phyloP scores from a whole-genome alignment of 192 early-diverging fungal species.

The Powellomyces hirtus region DNA sequence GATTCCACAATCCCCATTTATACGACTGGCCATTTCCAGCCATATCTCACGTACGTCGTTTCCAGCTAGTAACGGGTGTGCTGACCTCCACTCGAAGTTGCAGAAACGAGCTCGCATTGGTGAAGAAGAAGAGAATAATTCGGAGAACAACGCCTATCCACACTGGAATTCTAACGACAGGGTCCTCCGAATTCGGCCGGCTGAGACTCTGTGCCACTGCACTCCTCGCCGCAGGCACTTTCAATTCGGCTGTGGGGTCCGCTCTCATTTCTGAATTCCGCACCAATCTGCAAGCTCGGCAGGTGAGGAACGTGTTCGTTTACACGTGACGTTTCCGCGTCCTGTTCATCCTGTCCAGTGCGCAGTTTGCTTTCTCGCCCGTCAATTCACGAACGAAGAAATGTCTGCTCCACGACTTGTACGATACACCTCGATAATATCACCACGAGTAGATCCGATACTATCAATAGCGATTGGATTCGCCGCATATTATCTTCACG shows the following conservation, averaged over 20 bases:
- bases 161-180: conserved; percentile 15
- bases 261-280: too few species aligned
- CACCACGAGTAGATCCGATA: conserved; percentile 34
- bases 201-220: background rate
- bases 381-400: too few species aligned
- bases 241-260: too few species aligned
- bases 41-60: conserved; percentile 58
- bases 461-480: conserved; percentile 40
- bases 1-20: background rate
- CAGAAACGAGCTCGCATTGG: conserved; percentile 14
- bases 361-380: too few species aligned
- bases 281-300: too few species aligned
- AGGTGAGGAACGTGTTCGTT: too few species aligned
- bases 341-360: too few species aligned
- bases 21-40: background rate
- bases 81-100: conserved; percentile 59
- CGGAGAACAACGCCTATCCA: conserved; percentile 27
- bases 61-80: conserved; percentile 87
- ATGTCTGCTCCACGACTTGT: conserved; percentile 25
- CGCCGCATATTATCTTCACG: conserved; percentile 36
- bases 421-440: conserved; percentile 37
- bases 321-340: too few species aligned
- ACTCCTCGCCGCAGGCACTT: too few species aligned
- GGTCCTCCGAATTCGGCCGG: background rate
- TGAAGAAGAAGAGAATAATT: conserved; percentile 26